These are phyloP conservation scores for Lathyrus aphaca DNA, from an alignment of 306 rosid genomes.

Conservation along the genomic window DNA sequence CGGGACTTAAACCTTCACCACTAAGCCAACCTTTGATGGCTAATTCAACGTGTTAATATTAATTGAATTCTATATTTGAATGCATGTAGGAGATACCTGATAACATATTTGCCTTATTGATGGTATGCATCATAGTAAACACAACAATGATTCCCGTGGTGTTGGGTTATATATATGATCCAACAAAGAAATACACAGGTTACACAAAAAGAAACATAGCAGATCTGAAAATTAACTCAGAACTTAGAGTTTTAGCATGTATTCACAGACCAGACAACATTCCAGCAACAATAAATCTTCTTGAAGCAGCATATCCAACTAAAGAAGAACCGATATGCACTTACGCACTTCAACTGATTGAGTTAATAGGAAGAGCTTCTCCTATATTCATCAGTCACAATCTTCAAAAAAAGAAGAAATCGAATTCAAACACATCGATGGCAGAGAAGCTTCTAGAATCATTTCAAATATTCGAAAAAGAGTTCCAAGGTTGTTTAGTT, in stretches of 20 bases:
- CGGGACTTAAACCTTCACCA: too few species aligned
- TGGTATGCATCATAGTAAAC: slow-evolving; percentile 23
- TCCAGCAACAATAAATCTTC: slow-evolving; percentile 56
- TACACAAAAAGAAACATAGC: slow-evolving; percentile 56
- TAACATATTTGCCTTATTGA: slow-evolving; percentile 38
- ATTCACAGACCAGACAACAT: slow-evolving; percentile 50
- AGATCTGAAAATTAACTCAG: slow-evolving; percentile 37
- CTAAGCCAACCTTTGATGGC: too few species aligned
- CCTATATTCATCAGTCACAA: slow-evolving; percentile 66
- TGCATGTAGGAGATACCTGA: slow-evolving; percentile 41
- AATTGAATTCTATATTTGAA: background rate
- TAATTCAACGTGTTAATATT: background rate
- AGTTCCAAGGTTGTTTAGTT: slow-evolving; percentile 20
- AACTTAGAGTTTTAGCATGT: slow-evolving; percentile 58
- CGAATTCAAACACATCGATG: slow-evolving; percentile 16
- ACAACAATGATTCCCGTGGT: slow-evolving; percentile 44
- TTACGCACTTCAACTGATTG: slow-evolving; percentile 62
- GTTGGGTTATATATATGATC: slow-evolving; percentile 49
- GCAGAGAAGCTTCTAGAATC: slow-evolving; percentile 45
- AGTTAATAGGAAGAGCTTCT: slow-evolving; percentile 65
- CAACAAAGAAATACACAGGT: slow-evolving; percentile 59
- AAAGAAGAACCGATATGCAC: slow-evolving; percentile 46
- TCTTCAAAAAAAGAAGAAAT: slow-evolving; percentile 43
- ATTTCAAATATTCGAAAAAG: slow-evolving; percentile 47
- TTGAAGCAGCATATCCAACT: slow-evolving; percentile 55